Conservation (phyloP, 352 stramenopile species). For the Phytophthora europaea region DNA sequence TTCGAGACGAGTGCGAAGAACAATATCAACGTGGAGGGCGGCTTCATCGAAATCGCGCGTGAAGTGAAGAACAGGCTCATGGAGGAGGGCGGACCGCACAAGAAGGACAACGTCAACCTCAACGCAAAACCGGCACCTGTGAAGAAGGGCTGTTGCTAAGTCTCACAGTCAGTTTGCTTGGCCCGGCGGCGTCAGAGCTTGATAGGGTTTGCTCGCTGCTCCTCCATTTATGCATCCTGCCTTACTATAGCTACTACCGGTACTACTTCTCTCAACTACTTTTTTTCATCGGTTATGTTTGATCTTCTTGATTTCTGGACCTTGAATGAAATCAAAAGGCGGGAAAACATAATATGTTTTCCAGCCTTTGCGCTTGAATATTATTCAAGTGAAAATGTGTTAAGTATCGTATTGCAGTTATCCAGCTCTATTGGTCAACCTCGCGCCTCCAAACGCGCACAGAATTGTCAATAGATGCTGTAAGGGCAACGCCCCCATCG, state of each 20-base stretch:
- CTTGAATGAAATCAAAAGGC: background rate
- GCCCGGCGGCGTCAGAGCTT: conserved; percentile 25
- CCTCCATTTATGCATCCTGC: conserved; percentile 34
- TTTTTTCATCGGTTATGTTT: conserved; percentile 30
- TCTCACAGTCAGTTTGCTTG: conserved; percentile 39
- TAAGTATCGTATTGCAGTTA: background rate
- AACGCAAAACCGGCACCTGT: conserved; percentile 72
- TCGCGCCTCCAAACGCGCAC: conserved; percentile 65
- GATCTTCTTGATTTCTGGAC: background rate
- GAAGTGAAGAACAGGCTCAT: conserved; percentile 93
- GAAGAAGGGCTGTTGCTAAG: conserved; percentile 92
- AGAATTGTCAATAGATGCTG: conserved; percentile 73
- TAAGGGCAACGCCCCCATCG: conserved; percentile 58
- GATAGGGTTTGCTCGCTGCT: conserved; percentile 23
- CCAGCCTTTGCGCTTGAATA: no score
- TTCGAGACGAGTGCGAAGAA: conserved; percentile 97
- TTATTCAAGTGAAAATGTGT: background rate
- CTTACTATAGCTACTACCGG: conserved; percentile 42
- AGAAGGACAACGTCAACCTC: conserved; percentile 89
- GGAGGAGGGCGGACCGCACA: conserved; percentile 88
- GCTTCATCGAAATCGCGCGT: conserved; percentile 90
- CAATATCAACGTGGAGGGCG: conserved; percentile 96
- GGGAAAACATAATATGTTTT: background rate
- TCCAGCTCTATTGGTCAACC: conserved; percentile 4
- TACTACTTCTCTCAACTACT: conserved; percentile 45